Evolutionary conservation across 2,329 filamentous ascomycete genomes (phyloP).

Genomic region (Hymenoscyphus linearis): DNA sequence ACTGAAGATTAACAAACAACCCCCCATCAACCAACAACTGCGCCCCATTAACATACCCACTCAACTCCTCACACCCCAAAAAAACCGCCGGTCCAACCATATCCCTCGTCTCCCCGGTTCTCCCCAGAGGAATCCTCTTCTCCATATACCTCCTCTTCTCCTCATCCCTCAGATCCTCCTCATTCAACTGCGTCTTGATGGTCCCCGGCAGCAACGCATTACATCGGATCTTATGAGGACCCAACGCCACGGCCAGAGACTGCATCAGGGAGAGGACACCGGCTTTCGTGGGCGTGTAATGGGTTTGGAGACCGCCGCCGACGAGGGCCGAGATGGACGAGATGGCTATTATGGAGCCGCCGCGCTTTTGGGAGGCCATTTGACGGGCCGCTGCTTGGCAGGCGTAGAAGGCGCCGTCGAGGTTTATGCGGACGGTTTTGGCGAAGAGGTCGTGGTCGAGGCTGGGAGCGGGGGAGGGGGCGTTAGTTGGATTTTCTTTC

Average conservation of each 20-base stretch:
- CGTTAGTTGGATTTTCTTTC: constrained; percentile 5
- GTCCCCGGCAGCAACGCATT: constrained; percentile 82
- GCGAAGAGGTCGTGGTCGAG: constrained; percentile 66
- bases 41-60: constrained; percentile 74
- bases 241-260: constrained; percentile 72
- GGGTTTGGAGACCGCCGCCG: constrained; percentile 71
- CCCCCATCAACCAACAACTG: constrained; percentile 85
- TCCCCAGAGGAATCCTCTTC: constrained; percentile 70
- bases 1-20: constrained; percentile 84
- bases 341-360: constrained; percentile 75
- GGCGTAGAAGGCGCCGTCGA: constrained; percentile 83
- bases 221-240: constrained; percentile 70
- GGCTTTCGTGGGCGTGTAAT: constrained; percentile 88
- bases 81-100: constrained; percentile 82
- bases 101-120: constrained; percentile 68
- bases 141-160: constrained; percentile 75
- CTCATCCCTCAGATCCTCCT: constrained; percentile 70
- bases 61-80: constrained; percentile 72
- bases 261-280: constrained; percentile 79
- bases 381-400: constrained; percentile 80
- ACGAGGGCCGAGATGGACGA: constrained; percentile 70
- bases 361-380: constrained; percentile 63
- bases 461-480: constrained; percentile 33
- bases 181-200: constrained; percentile 78
- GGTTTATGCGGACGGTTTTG: constrained; percentile 71